Evolutionary conservation across 306 rosid genomes (phyloP).

Genomic region (Lupinus albus): DNA sequence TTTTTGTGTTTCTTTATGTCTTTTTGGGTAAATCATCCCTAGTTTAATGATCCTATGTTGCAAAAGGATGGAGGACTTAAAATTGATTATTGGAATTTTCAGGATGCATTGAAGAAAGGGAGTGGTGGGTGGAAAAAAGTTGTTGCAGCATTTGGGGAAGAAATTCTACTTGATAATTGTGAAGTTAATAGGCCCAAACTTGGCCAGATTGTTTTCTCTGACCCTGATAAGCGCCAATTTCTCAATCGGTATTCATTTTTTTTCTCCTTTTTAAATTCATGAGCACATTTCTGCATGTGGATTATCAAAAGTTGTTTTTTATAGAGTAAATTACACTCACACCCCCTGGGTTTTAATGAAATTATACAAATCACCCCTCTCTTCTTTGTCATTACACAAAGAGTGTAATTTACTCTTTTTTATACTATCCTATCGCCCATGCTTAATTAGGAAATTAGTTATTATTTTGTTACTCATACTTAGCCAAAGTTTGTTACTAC

Average conservation of each 20-base stretch:
- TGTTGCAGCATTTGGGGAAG: slow-evolving; percentile 72
- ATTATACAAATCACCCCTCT: no score
- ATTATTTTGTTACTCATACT: no score
- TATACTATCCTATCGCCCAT: neutral
- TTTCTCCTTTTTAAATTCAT: neutral
- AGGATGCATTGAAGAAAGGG: slow-evolving; percentile 75
- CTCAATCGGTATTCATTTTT: slow-evolving; percentile 58
- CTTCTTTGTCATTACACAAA: no score
- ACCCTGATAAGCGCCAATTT: slow-evolving; percentile 72
- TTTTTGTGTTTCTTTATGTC: neutral
- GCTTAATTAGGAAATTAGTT: neutral
- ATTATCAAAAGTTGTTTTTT: neutral
- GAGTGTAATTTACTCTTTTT: no score
- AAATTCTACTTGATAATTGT: slow-evolving; percentile 63
- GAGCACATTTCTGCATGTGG: neutral
- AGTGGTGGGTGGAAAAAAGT: slow-evolving; percentile 78
- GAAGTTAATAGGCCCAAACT: slow-evolving; percentile 75
- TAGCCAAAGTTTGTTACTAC: no score
- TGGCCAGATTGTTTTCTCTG: slow-evolving; percentile 85
- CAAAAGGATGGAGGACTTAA: neutral
- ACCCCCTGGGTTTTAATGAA: no score
- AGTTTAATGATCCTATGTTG: neutral
- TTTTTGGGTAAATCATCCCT: neutral
- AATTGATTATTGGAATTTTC: slow-evolving; percentile 24
- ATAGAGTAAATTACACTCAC: no score